Evolutionary conservation across 2,329 filamentous ascomycete genomes (phyloP).

Genomic region (Fusarium coicis): DNA sequence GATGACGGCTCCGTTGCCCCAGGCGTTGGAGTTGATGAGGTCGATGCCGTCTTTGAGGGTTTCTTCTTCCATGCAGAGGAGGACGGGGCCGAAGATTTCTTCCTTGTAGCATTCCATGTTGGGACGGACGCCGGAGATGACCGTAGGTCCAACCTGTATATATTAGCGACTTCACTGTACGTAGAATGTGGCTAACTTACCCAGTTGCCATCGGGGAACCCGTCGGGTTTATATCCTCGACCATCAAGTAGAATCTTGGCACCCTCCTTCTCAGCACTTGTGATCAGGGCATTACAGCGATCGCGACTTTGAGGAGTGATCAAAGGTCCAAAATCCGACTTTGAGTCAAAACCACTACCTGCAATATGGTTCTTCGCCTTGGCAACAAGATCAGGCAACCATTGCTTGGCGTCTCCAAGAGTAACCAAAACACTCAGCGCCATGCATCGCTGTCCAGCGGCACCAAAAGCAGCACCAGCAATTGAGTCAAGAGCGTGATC

Average conservation of each 20-base stretch:
- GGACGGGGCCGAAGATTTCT: constrained; percentile 84
- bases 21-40: constrained; percentile 82
- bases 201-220: constrained; percentile 79
- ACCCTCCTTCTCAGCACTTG: constrained; percentile 78
- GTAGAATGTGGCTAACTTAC: neutral
- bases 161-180: neutral
- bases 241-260: constrained; percentile 81
- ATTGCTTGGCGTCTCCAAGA: constrained; percentile 79
- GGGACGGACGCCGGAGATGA: constrained; percentile 79
- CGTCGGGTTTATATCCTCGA: constrained; percentile 72
- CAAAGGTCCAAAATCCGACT: constrained; percentile 79
- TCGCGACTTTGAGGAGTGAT: constrained; percentile 79
- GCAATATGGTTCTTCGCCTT: constrained; percentile 75
- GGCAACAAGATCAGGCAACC: constrained; percentile 78
- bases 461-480: constrained; percentile 82
- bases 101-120: constrained; percentile 83
- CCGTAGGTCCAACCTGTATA: constrained; percentile 71
- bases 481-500: constrained; percentile 83
- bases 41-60: constrained; percentile 80
- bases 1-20: constrained; percentile 83
- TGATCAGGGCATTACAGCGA: constrained; percentile 77
- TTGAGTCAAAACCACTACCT: constrained; percentile 80
- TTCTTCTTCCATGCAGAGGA: constrained; percentile 78
- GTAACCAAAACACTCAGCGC: constrained; percentile 80
- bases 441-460: constrained; percentile 85